phyloP scores from a whole-genome alignment of 257 asterid genomes.

The Vinca minor region DNA sequence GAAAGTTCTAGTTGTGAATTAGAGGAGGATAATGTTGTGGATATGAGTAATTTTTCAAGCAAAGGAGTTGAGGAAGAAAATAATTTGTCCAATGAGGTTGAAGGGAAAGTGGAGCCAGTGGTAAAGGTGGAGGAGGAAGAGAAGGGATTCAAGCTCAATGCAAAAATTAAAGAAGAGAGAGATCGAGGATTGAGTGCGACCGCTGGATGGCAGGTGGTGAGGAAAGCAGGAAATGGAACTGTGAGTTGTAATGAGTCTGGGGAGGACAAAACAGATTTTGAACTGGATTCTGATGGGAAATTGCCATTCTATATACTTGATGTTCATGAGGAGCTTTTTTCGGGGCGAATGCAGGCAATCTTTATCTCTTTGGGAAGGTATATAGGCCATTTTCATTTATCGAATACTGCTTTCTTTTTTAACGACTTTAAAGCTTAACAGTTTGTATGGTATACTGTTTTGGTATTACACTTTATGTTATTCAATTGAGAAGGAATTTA shows the following conservation, averaged over 20 bases:
- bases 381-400: conserved; percentile 1
- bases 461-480: too few species aligned
- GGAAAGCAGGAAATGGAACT: conserved; percentile 38
- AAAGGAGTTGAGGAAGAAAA: conserved; percentile 20
- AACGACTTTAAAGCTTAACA: not conserved
- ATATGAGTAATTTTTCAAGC: conserved; percentile 15
- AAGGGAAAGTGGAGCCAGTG: conserved; percentile 27
- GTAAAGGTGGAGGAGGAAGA: conserved; percentile 31
- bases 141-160: conserved; percentile 58
- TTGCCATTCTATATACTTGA: conserved; percentile 81
- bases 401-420: conserved; percentile 8
- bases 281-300: conserved; percentile 66
- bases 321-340: conserved; percentile 74
- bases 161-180: conserved; percentile 51
- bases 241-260: conserved; percentile 23
- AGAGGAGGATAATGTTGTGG: conserved; percentile 23
- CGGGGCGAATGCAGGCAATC: conserved; percentile 66
- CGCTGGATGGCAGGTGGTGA: conserved; percentile 67
- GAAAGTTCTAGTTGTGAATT: conserved; percentile 5
- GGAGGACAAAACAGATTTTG: conserved; percentile 61
- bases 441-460: too few species aligned
- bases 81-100: conserved; percentile 23
- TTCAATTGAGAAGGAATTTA: too few species aligned
- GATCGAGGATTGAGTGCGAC: conserved; percentile 69
- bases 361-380: conserved; percentile 97